Evolutionary conservation across 768 basidiomycete genomes (phyloP), one percentile per base, ranked within the genome.

Genomic region (Boletus fagicola): DNA sequence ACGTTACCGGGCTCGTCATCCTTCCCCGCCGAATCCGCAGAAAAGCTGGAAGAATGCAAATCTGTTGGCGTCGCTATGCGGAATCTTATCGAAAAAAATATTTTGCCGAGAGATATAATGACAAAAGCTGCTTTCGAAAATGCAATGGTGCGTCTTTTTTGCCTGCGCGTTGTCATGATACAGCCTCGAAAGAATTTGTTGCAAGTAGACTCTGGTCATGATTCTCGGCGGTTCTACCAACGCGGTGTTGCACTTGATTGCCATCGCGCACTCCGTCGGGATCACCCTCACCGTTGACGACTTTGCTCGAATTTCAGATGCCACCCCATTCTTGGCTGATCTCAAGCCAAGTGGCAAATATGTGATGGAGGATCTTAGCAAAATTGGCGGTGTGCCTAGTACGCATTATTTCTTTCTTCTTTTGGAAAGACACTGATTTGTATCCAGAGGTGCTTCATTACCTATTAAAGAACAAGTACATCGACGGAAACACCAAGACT

Each of bases 171-270:
- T 39, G 57, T 44, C 51, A 51, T 26, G 62, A 56, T 35, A 46
- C 39, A 56, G 49, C 26, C 40, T 49, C 24, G 47, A 62, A 26
- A 26, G 46, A 54, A 58, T 35, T 36, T 39, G 18, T 53, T 55
- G 24, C 42, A 53, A 33, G 9, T 55, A 97, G 94, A 91, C 94
- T 22, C 76, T 99, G 50, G 94, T 92, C 28, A 96, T 99, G 90
- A 88, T 95, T 64, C 85, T 99, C 39, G 97, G 97, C 44, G 97
- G 97, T 30, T 98, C 95, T 18, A 98, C 97, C 31, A 98, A 98
- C 72, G 96, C 95, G 30, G 97, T 98, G 35, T 78, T 99, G 35
- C 97, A 99, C 73, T 78, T 99, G 60, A 94, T 98, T 68, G 97
- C 97, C 44, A 89, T 99, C 65, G 97, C 97, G 0, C 95, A 94